phyloP scores from a whole-genome alignment of 225 moss, liverwort and hornwort species.

The Pseudoscleropodium purum region DNA sequence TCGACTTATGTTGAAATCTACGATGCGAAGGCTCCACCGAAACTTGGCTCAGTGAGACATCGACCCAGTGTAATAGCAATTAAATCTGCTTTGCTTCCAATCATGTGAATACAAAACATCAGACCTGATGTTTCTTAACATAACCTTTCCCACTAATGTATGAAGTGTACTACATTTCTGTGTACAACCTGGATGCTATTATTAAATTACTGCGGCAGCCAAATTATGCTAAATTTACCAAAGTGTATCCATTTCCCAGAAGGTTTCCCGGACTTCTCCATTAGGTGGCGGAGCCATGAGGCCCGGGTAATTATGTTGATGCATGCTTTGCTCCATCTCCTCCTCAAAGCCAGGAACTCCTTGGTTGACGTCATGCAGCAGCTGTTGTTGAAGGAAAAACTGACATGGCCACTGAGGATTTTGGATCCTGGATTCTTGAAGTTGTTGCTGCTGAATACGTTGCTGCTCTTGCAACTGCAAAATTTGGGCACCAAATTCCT shows the following conservation, averaged over 20 bases:
- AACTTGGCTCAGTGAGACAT: not conserved
- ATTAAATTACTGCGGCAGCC: no score
- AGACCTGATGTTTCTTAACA: not conserved
- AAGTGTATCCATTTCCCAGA: no score
- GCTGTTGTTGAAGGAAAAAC: not conserved
- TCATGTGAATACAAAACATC: not conserved
- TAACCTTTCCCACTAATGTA: not conserved
- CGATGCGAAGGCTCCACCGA: constrained; percentile 52
- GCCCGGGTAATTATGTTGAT: not conserved
- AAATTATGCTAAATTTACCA: not conserved
- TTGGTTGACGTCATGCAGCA: not conserved
- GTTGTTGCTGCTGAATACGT: not conserved
- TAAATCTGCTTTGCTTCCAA: not conserved
- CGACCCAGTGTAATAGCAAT: no score
- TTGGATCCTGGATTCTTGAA: not conserved
- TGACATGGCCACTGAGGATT: not conserved
- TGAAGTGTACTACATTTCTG: not conserved
- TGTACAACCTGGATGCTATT: no score
- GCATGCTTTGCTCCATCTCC: not conserved
- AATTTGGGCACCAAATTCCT: not conserved
- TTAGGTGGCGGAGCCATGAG: not conserved
- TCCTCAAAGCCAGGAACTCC: not conserved
- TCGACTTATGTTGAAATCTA: constrained; percentile 26
- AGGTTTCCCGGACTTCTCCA: not conserved
- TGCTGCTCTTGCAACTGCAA: no score